These are phyloP conservation scores for Lactarius quietus DNA, from an alignment of 768 basidiomycete genomes.

Conservation along the genomic window DNA sequence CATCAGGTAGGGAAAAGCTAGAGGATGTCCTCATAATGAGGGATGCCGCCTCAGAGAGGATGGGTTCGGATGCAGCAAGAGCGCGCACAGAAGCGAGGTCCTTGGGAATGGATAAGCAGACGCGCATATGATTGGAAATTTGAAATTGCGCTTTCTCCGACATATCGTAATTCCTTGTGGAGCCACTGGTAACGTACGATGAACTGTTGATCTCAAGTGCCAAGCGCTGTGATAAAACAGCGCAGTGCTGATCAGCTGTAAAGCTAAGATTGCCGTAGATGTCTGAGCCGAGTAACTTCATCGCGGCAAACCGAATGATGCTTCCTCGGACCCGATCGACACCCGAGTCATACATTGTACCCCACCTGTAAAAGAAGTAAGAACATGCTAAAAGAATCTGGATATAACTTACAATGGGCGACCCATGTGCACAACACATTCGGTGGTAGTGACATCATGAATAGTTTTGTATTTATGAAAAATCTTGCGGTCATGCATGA, in stretches of 20 bases:
- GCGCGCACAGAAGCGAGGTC: neutral
- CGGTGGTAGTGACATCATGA: neutral
- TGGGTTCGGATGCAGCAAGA: neutral
- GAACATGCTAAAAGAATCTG: neutral
- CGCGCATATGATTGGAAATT: neutral
- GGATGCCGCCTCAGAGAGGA: slow-evolving; percentile 2
- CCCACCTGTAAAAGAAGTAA: neutral
- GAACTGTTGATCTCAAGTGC: neutral
- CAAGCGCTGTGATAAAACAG: neutral
- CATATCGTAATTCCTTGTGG: neutral
- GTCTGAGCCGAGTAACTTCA: neutral
- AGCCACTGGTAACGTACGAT: neutral
- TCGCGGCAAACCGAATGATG: neutral
- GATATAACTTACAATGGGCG: neutral
- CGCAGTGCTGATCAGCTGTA: neutral
- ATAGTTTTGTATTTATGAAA: neutral
- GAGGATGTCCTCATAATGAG: neutral
- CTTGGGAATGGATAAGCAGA: neutral
- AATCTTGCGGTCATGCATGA: neutral
- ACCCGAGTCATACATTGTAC: neutral
- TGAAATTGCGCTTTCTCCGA: neutral
- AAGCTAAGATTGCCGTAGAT: accelerated
- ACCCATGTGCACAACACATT: neutral
- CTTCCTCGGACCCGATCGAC: neutral
- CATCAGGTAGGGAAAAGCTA: neutral